Conservation (phyloP, 1,139 yeast genomes). For the Scheffersomyces illinoinensis region DNA sequence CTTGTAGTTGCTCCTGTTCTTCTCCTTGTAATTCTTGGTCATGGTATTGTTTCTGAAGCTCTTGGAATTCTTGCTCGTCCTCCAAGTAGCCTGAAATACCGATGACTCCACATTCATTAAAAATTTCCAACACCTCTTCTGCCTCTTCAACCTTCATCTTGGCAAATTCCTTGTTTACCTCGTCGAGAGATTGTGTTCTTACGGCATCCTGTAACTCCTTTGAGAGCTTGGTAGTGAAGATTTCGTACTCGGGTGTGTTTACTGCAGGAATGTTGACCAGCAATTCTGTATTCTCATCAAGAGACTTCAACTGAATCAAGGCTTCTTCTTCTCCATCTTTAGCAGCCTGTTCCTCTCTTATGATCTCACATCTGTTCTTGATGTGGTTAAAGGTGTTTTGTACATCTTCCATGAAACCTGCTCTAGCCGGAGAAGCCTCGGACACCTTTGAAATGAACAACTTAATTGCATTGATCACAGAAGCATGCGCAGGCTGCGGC, state of each 20-base stretch:
- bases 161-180: conserved; percentile 81
- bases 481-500: conserved; percentile 31
- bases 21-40: conserved; percentile 9
- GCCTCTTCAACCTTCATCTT: conserved; percentile 77
- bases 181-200: conserved; percentile 68
- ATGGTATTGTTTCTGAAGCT: conserved; percentile 23
- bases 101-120: conserved; percentile 82
- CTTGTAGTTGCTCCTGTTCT: neutral
- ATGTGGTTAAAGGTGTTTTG: conserved; percentile 73
- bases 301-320: conserved; percentile 80
- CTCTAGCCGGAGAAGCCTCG: conserved; percentile 58
- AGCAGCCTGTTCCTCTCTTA: conserved; percentile 43
- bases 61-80: conserved; percentile 25
- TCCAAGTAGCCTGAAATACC: conserved; percentile 53
- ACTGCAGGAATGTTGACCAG: conserved; percentile 68
- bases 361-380: conserved; percentile 66
- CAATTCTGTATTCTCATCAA: conserved; percentile 81
- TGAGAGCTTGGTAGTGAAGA: conserved; percentile 58
- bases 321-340: conserved; percentile 58
- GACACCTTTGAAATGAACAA: conserved; percentile 69
- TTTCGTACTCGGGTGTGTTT: conserved; percentile 52
- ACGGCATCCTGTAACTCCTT: conserved; percentile 72
- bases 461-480: conserved; percentile 55
- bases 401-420: conserved; percentile 73
- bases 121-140: conserved; percentile 68